Percentiles rank a stretch among this genome's conserved stretches.
These are phyloP conservation scores for Elymus sibiricus DNA, from an alignment of 176 grass and related monocot species.

Conservation along the genomic window DNA sequence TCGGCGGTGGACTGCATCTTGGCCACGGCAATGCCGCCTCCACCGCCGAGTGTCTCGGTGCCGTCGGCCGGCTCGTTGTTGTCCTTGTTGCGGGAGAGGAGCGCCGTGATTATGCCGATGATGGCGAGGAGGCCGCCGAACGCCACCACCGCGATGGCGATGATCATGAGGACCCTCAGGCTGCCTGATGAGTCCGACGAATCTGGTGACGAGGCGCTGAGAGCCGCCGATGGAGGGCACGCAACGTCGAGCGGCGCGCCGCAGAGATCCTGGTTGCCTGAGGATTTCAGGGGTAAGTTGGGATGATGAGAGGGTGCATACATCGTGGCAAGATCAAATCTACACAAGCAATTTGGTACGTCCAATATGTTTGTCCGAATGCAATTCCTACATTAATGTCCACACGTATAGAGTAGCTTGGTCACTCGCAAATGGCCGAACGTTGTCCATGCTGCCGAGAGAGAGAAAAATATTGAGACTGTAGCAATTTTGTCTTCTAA, in stretches of 20 bases:
- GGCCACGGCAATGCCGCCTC: neutral
- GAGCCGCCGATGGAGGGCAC: neutral
- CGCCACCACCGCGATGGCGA: conserved; percentile 47
- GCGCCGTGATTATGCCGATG: conserved; percentile 20
- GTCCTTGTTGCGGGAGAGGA: conserved; percentile 25
- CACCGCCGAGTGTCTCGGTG: conserved; percentile 13
- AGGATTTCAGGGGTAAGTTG: neutral
- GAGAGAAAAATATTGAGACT: no score
- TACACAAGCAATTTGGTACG: neutral
- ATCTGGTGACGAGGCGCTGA: neutral
- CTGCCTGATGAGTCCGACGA: neutral
- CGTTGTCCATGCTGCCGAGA: neutral
- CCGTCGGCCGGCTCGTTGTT: neutral
- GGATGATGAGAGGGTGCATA: neutral
- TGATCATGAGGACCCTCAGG: conserved; percentile 39
- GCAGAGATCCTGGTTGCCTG: conserved; percentile 71
- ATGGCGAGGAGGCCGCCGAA: conserved; percentile 33
- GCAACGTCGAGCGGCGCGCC: conserved; percentile 21
- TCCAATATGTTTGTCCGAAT: neutral
- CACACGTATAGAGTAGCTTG: no score
- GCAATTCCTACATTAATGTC: neutral
- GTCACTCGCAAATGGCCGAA: neutral
- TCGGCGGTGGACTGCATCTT: conserved; percentile 1
- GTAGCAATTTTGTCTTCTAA: no score
- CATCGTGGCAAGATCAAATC: neutral